These are phyloP conservation scores for Leccinum angustisporum DNA, from an alignment of 1,284 basidiomycete species.

Conservation along the genomic window DNA sequence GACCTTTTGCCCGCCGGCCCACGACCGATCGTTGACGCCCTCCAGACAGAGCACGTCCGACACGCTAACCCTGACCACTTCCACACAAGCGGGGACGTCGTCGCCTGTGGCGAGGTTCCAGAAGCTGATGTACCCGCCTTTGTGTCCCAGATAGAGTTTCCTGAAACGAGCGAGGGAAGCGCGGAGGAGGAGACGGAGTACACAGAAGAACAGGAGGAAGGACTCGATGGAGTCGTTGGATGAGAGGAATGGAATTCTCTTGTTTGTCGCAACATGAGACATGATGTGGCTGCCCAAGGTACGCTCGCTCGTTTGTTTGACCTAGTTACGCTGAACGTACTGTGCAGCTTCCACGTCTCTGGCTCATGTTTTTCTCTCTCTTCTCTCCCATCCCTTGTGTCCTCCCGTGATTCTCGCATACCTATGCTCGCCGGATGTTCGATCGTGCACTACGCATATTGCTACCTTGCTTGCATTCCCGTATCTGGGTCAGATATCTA, in stretches of 20 bases:
- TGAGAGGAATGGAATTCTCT: slow-evolving; percentile 95
- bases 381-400: slow-evolving; percentile 88
- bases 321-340: slow-evolving; percentile 13
- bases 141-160: slow-evolving; percentile 91
- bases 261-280: slow-evolving; percentile 77
- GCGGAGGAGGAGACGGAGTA: slow-evolving; percentile 78
- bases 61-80: slow-evolving; percentile 75
- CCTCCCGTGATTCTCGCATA: slow-evolving; percentile 85
- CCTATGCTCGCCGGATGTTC: slow-evolving; percentile 91
- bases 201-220: slow-evolving; percentile 78
- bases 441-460: slow-evolving; percentile 94
- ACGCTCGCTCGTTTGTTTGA: slow-evolving; percentile 28
- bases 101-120: slow-evolving; percentile 63
- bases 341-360: slow-evolving; percentile 83
- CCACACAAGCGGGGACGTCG: slow-evolving; percentile 56
- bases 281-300: slow-evolving; percentile 93
- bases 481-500: slow-evolving; percentile 95
- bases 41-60: slow-evolving; percentile 79
- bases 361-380: slow-evolving; percentile 91
- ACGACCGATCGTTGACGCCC: slow-evolving; percentile 79
- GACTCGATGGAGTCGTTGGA: slow-evolving; percentile 85
- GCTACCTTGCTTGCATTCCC: slow-evolving; percentile 90
- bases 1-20: slow-evolving; percentile 84
- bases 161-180: slow-evolving; percentile 79
- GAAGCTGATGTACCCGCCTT: slow-evolving; percentile 83